These are phyloP conservation scores for Mollisiaceae sp. DNA, from an alignment of 2,329 filamentous ascomycete genomes.

Conservation along the genomic window DNA sequence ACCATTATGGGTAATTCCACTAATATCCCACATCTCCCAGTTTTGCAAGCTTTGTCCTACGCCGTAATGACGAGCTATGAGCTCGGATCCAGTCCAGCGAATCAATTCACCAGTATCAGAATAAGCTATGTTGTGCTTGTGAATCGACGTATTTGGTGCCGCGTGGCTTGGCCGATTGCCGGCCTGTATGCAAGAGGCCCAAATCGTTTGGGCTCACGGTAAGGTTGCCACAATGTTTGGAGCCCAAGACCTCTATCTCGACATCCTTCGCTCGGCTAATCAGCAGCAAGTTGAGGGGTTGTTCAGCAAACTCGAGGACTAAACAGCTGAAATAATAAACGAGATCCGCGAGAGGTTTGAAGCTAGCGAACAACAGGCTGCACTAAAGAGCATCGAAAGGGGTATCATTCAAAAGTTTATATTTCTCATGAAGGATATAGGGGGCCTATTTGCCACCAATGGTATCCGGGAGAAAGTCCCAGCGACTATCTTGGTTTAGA, in stretches of 20 bases:
- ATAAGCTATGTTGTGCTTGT: not conserved
- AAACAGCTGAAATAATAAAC: not conserved
- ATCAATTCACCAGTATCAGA: not conserved
- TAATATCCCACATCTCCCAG: not conserved
- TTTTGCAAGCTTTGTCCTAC: not conserved
- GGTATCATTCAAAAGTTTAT: conserved; percentile 3
- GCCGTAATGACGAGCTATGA: not conserved
- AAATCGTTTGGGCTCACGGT: not conserved
- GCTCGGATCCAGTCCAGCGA: not conserved
- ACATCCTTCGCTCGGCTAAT: not conserved
- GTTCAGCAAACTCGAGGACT: not conserved
- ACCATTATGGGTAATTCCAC: not conserved
- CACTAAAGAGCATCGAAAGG: not conserved
- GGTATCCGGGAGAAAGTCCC: not conserved
- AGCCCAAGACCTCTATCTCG: conserved; percentile 2
- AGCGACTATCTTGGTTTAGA: not conserved
- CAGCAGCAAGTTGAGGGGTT: not conserved
- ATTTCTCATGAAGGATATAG: conserved; percentile 7
- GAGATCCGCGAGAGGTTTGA: not conserved
- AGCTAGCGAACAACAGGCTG: not conserved
- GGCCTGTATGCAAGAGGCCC: conserved; percentile 2
- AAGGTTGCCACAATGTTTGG: conserved; percentile 1
- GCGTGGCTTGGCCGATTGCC: not conserved
- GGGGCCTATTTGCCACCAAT: not conserved
- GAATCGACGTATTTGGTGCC: not conserved